A percentile compares a stretch with the other conserved stretches of the same genome.
Evolutionary conservation across 2,329 filamentous ascomycete species (phyloP).

Genomic region (Colletotrichum sp.): DNA sequence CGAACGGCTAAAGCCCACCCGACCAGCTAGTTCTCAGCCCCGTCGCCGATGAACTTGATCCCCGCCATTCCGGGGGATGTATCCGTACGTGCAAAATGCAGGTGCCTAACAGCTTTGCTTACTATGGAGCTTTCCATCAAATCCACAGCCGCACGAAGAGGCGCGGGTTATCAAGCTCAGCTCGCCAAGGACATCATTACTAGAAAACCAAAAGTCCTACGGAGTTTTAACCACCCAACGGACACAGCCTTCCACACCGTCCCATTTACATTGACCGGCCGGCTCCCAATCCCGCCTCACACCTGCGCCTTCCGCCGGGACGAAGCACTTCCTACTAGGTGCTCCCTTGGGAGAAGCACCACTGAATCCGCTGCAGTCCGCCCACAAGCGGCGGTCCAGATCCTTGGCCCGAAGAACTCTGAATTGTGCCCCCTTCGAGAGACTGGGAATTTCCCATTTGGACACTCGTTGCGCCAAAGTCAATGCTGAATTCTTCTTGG

Average conservation of each 20-base stretch:
- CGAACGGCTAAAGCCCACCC: not conserved
- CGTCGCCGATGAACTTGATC: not conserved
- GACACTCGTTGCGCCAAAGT: not conserved
- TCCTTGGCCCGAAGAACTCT: not conserved
- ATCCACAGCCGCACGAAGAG: not conserved
- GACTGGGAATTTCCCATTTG: not conserved
- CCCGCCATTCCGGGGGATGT: not conserved
- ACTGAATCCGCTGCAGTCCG: not conserved
- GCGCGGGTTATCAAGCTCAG: not conserved
- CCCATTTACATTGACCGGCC: not conserved
- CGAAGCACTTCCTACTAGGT: not conserved
- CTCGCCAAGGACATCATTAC: not conserved
- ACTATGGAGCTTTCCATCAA: not conserved
- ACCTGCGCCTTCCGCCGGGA: not conserved
- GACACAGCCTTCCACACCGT: not conserved
- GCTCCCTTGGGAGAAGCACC: not conserved
- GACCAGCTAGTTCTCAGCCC: not conserved
- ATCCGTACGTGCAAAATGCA: not conserved
- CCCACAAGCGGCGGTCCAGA: not conserved
- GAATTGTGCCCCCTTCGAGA: not conserved
- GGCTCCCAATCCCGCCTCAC: not conserved
- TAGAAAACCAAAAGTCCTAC: not conserved
- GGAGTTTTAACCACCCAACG: not conserved
- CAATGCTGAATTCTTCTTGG: not conserved
- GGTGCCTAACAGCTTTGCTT: not conserved